A percentile compares a stretch with the other conserved stretches of the same genome.
phyloP scores from a whole-genome alignment of 768 basidiomycete genomes.

The Suillus sp. region DNA sequence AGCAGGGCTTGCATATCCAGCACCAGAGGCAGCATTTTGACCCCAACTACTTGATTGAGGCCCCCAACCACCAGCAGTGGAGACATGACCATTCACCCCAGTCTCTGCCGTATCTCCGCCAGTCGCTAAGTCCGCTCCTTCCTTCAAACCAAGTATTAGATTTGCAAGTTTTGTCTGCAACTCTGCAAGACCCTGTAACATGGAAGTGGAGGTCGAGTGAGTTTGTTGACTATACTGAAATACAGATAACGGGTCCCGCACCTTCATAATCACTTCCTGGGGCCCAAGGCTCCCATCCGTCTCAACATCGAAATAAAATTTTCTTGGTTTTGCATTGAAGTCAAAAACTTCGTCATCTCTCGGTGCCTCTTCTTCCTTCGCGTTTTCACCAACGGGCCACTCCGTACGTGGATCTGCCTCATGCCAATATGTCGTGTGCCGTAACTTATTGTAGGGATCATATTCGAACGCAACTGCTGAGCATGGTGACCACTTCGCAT shows the following conservation, averaged over 20 bases:
- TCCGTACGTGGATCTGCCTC: conserved; percentile 80
- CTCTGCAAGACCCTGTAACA: conserved; percentile 67
- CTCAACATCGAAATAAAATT: conserved; percentile 95
- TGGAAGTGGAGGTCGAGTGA: not conserved
- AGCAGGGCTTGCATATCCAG: conserved; percentile 34
- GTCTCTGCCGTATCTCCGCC: conserved; percentile 34
- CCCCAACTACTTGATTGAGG: conserved; percentile 28
- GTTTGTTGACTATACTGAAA: not conserved
- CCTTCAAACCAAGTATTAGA: conserved; percentile 74
- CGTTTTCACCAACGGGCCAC: conserved; percentile 92
- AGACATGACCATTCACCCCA: conserved; percentile 14
- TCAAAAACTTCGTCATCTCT: conserved; percentile 86
- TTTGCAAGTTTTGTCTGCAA: conserved; percentile 81
- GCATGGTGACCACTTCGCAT: conserved; percentile 98
- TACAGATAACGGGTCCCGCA: conserved; percentile 27
- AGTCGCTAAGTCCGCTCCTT: conserved; percentile 53
- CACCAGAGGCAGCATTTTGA: conserved; percentile 33
- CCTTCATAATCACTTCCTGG: conserved; percentile 89
- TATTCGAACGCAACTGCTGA: conserved; percentile 96
- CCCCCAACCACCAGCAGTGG: conserved; percentile 27
- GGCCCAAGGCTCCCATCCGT: conserved; percentile 88
- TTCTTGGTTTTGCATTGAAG: conserved; percentile 81
- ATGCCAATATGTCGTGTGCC: conserved; percentile 95
- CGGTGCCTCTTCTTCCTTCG: conserved; percentile 77
- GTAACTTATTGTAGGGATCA: conserved; percentile 95